Percentiles rank a stretch among this genome's conserved stretches.
These are phyloP conservation scores for Euryodendron excelsum DNA, from an alignment of 148 eudicot species.

Conservation along the genomic window DNA sequence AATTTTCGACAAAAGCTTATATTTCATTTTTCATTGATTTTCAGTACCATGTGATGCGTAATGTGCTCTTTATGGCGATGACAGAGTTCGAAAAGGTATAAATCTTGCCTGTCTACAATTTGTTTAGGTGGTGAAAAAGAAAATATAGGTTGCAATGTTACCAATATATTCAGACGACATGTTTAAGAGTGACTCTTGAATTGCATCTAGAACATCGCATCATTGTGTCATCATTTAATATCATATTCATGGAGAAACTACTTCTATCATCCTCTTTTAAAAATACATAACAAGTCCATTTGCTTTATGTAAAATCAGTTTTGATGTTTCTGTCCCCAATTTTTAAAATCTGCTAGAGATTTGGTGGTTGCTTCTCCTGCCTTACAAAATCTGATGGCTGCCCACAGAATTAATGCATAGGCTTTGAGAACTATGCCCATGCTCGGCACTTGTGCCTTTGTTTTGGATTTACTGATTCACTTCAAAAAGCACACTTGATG, in stretches of 20 bases:
- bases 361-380: background rate
- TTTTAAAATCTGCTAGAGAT: background rate
- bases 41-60: conserved; percentile 78
- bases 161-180: background rate
- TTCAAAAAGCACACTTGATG: background rate
- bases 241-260: background rate
- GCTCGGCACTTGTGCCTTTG: background rate
- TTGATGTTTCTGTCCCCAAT: background rate
- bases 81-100: conserved; percentile 78
- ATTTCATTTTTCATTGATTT: background rate
- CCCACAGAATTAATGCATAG: background rate
- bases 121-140: background rate
- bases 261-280: background rate
- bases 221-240: background rate
- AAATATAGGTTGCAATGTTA: background rate
- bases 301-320: background rate
- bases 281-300: background rate
- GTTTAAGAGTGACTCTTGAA: background rate
- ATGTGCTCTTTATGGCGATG: conserved; percentile 71
- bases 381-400: background rate
- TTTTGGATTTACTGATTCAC: background rate
- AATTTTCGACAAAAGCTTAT: background rate
- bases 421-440: background rate
- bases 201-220: background rate
- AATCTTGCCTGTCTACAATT: background rate